Base-by-base conservation (phyloP, 768 basidiomycete genomes). In the Hebeloma cylindrosporum region DNA sequence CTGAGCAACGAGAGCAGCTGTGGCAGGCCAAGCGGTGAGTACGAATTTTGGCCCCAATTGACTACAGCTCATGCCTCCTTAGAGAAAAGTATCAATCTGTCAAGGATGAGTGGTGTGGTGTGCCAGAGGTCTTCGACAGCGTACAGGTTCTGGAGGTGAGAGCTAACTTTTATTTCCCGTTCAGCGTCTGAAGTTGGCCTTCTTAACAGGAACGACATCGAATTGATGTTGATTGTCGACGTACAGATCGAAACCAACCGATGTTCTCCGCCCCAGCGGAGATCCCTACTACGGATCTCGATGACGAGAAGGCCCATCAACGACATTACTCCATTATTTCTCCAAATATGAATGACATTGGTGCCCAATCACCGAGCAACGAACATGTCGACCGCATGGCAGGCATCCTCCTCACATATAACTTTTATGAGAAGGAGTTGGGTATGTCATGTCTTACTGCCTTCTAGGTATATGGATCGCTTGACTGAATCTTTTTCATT, bases 191-290 rank as follows among this genome's bases (percentile, higher is more conserved):
- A 16, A 45, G 45, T 16, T 46, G 7, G 17, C 25, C 20, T 17
- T 39, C 21, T 33, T 13, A 13, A 21, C 44, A 85, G 84, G 91
- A 93, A 61, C 81, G 88, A n/a, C 91, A 93, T 66, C 81, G 91
- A 18, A 92, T 93, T 55, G 91, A 98, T 58, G 96, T 99, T 45
- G 96, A 98, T 60, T 98, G 96, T 58, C 84, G 94, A 46, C 79
- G 96, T 20, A 99, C 96, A 16, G 96, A 99, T 64, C 78, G 96
- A 27, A 86, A 77, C n/a, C 95, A 98, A 54, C 83, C 90, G 4
- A 74, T 97, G 43, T 98, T 96, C 58, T 79, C 85, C 2, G 71
- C 69, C 18, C 66, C 69, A 11, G 60, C 63, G 28, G 44, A 62
- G 54, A 65, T 63, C 17, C 54, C 60, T 10, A 64, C 65, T 20